These are phyloP conservation scores for Hypomyces perniciosus DNA, from an alignment of 2,329 filamentous ascomycete species.

Conservation along the genomic window DNA sequence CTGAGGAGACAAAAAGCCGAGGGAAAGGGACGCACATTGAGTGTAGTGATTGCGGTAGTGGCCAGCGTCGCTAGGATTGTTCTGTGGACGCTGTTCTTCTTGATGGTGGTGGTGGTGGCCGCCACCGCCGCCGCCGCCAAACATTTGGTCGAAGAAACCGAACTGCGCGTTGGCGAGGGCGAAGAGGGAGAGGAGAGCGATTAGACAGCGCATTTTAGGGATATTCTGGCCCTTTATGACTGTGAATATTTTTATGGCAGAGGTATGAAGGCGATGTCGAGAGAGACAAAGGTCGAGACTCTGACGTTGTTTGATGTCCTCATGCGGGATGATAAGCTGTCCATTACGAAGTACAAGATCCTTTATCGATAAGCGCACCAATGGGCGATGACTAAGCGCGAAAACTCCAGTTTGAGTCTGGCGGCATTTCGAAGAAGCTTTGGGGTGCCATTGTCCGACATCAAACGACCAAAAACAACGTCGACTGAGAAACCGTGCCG, in stretches of 20 bases:
- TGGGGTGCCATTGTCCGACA: slow-evolving; percentile 4
- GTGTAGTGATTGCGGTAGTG: slow-evolving; percentile 72
- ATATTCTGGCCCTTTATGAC: neutral
- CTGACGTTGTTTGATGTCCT: neutral
- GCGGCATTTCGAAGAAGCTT: neutral
- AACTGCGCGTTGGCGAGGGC: slow-evolving; percentile 70
- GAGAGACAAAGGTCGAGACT: neutral
- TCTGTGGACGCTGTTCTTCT: slow-evolving; percentile 58
- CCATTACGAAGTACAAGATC: slow-evolving; percentile 7
- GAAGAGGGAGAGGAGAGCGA: slow-evolving; percentile 53
- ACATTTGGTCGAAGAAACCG: slow-evolving; percentile 97
- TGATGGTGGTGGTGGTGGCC: slow-evolving; percentile 44
- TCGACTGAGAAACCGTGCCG: slow-evolving; percentile 11
- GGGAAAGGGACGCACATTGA: slow-evolving; percentile 43
- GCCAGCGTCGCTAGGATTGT: slow-evolving; percentile 75
- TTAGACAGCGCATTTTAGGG: slow-evolving; percentile 26
- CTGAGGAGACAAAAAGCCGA: neutral
- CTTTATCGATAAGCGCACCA: slow-evolving; percentile 17
- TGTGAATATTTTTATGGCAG: neutral
- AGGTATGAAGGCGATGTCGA: neutral
- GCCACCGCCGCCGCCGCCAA: slow-evolving; percentile 50
- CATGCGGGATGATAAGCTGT: slow-evolving; percentile 13
- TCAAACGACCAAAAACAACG: neutral
- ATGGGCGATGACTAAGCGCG: slow-evolving; percentile 5
- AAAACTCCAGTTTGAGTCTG: slow-evolving; percentile 11